Evolutionary conservation across 345 rosid species (phyloP).

Genomic region (Crucihimalaya himalaica): DNA sequence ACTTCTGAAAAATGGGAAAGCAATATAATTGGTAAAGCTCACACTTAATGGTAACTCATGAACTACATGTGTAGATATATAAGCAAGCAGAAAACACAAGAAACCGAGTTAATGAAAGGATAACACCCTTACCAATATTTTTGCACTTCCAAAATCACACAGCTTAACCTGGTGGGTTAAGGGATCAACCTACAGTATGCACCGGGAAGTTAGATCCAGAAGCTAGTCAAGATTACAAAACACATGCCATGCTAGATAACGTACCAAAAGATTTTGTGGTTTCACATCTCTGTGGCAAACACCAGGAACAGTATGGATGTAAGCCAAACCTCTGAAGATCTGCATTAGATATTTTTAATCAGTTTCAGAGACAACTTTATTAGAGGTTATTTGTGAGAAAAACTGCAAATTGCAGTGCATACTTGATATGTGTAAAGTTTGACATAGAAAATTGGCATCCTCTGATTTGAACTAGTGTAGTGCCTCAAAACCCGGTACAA

Average conservation of each 20-base stretch:
- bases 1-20: too few species aligned
- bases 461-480: slow-evolving; percentile 60
- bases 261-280: slow-evolving; percentile 92
- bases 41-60: neutral
- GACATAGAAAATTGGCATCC: slow-evolving; percentile 78
- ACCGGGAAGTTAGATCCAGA: slow-evolving; percentile 21
- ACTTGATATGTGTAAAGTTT: slow-evolving; percentile 83
- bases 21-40: neutral
- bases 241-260: slow-evolving; percentile 5
- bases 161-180: slow-evolving; percentile 78
- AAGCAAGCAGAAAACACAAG: neutral
- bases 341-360: slow-evolving; percentile 37
- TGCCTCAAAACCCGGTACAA: slow-evolving; percentile 63
- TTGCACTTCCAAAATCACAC: slow-evolving; percentile 85
- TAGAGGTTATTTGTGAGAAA: neutral
- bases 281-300: slow-evolving; percentile 93
- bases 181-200: slow-evolving; percentile 65
- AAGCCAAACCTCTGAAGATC: slow-evolving; percentile 65
- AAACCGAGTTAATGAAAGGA: neutral
- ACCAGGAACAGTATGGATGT: slow-evolving; percentile 75
- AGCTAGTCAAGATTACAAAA: neutral
- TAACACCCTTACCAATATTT: slow-evolving; percentile 57
- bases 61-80: neutral
- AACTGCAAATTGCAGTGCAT: slow-evolving; percentile 22
- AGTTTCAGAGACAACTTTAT: slow-evolving; percentile 2